Evolutionary conservation across 2,329 filamentous ascomycete species (phyloP).

Genomic region (Chaetomium strumarium): DNA sequence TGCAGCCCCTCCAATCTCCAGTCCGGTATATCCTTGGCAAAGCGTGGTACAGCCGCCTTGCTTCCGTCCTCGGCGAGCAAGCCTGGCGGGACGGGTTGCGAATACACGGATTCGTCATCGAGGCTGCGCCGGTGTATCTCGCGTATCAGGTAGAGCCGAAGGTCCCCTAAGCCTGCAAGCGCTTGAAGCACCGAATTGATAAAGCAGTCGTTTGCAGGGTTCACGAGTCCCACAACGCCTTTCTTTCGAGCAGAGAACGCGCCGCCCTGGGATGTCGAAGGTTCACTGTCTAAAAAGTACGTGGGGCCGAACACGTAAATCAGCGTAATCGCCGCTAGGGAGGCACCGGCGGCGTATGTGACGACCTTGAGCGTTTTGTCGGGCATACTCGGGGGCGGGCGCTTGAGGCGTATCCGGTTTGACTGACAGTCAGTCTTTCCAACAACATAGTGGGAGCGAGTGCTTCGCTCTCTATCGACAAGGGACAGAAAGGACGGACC

Average conservation of each 20-base stretch:
- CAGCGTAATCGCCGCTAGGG: conserved; percentile 86
- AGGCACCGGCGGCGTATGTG: conserved; percentile 91
- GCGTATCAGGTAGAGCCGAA: conserved; percentile 85
- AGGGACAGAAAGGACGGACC: too few species aligned
- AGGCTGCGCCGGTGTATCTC: conserved; percentile 80
- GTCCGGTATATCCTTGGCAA: conserved; percentile 37
- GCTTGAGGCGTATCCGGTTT: background rate
- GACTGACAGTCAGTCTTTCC: background rate
- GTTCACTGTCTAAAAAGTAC: conserved; percentile 84
- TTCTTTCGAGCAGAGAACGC: conserved; percentile 56
- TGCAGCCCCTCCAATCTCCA: conserved; percentile 67
- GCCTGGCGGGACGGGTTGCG: conserved; percentile 45
- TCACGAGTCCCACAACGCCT: conserved; percentile 80
- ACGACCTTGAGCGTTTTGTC: conserved; percentile 78
- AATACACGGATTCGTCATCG: conserved; percentile 72
- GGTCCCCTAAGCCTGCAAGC: conserved; percentile 79
- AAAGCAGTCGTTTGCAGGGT: conserved; percentile 92
- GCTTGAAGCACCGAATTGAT: conserved; percentile 96
- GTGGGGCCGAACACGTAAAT: conserved; percentile 98
- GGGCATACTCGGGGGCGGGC: conserved; percentile 51
- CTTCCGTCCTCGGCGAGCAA: conserved; percentile 3
- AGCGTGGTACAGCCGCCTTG: conserved; percentile 3
- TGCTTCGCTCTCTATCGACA: too few species aligned
- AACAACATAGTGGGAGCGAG: too few species aligned
- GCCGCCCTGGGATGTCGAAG: conserved; percentile 40